phyloP scores from a whole-genome alignment of 257 asterid genomes.

The Solanum piurae region DNA sequence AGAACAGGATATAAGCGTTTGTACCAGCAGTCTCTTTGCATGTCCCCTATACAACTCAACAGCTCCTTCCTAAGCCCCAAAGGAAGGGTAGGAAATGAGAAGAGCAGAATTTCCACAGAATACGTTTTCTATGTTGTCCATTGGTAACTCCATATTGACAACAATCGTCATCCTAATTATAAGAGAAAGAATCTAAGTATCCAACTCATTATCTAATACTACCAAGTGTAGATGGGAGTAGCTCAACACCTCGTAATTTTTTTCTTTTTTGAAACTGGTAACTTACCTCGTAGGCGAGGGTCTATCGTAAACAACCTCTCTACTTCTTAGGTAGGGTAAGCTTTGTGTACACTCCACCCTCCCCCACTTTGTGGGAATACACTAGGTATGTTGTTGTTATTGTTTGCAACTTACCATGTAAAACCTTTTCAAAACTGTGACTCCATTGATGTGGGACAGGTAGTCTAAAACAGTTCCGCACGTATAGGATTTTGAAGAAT shows the following conservation, averaged over 20 bases:
- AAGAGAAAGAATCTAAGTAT: background rate
- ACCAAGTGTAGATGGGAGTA: background rate
- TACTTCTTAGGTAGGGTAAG: background rate
- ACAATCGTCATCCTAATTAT: background rate
- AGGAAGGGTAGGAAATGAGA: background rate
- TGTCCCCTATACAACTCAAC: background rate
- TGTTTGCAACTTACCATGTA: background rate
- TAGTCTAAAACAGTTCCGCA: background rate
- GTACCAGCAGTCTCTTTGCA: background rate
- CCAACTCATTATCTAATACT: background rate
- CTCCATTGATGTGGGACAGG: background rate
- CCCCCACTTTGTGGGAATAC: background rate
- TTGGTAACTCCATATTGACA: background rate
- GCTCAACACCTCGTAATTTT: background rate
- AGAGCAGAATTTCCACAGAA: background rate
- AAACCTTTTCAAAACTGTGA: background rate
- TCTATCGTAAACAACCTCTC: background rate
- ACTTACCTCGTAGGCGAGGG: background rate
- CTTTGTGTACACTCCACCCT: background rate
- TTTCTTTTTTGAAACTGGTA: background rate
- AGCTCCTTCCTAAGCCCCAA: background rate
- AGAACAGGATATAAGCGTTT: background rate
- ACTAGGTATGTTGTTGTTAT: background rate
- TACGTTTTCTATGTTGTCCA: background rate
- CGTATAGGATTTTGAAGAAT: background rate